phyloP scores from a whole-genome alignment of 2,329 filamentous ascomycete genomes.

The Mycocentrospora acerina region DNA sequence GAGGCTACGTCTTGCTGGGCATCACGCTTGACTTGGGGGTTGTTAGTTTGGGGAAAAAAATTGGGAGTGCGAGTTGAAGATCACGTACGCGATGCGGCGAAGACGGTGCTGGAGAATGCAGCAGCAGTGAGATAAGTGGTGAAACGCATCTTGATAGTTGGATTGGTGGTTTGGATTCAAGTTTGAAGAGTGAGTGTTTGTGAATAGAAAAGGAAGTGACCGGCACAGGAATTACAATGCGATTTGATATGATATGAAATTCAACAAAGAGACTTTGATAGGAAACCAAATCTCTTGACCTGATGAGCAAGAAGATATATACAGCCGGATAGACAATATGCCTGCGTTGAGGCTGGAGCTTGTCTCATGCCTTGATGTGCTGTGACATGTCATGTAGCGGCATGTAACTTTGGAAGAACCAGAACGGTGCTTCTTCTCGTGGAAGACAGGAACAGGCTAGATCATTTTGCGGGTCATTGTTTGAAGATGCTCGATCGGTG shows the following conservation, averaged over 20 bases:
- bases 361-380: conserved; percentile 28
- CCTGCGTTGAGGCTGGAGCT: conserved; percentile 17
- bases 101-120: conserved; percentile 28
- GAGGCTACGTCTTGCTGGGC: conserved; percentile 25
- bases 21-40: conserved; percentile 11
- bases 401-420: conserved; percentile 2
- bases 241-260: conserved; percentile 14
- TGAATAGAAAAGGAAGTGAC: conserved; percentile 24
- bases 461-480: conserved; percentile 8
- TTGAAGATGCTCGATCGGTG: conserved; percentile 10
- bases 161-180: conserved; percentile 5
- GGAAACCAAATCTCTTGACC: not conserved
- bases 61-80: not conserved
- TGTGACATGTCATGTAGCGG: conserved; percentile 10
- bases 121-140: conserved; percentile 26
- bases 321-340: not conserved
- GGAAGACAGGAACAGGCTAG: conserved; percentile 14
- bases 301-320: not conserved
- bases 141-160: conserved; percentile 29
- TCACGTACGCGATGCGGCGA: conserved; percentile 23
- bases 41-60: not conserved
- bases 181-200: conserved; percentile 3
- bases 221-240: conserved; percentile 29
- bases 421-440: conserved; percentile 4
- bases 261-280: not conserved